phyloP scores from a whole-genome alignment of 2,329 filamentous ascomycete species.

The Fusarium tanahbumbuense region DNA sequence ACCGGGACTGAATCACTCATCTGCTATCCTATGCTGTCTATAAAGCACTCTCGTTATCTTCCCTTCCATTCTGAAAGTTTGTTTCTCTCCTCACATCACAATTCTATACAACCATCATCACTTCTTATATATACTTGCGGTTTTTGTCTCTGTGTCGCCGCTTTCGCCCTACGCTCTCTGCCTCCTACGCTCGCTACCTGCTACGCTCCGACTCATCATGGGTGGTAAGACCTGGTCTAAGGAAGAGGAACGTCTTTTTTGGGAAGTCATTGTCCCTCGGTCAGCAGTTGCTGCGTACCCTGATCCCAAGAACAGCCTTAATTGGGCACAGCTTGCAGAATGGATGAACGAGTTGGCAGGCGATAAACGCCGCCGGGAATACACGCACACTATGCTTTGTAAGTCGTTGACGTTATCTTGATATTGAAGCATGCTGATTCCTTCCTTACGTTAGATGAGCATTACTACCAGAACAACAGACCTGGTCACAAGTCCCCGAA shows the following conservation, averaged over 20 bases:
- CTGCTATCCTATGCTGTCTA: constrained; percentile 20
- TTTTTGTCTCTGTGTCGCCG: constrained; percentile 2
- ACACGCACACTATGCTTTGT: constrained; percentile 56
- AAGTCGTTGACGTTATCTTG: background rate
- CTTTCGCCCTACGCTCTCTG: background rate
- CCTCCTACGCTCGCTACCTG: background rate
- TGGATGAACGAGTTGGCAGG: constrained; percentile 56
- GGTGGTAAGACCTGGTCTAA: constrained; percentile 63
- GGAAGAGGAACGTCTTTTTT: constrained; percentile 63
- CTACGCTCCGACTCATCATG: constrained; percentile 51
- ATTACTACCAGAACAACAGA: constrained; percentile 59
- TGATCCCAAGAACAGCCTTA: constrained; percentile 14
- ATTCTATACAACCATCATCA: constrained; percentile 1
- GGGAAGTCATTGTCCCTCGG: constrained; percentile 54
- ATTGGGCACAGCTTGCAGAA: constrained; percentile 54
- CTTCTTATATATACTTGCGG: constrained; percentile 16
- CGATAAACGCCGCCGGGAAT: constrained; percentile 51
- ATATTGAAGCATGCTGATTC: background rate
- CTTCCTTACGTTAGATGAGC: constrained; percentile 54
- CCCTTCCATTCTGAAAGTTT: background rate
- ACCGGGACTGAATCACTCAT: constrained; percentile 45
- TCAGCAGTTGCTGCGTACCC: constrained; percentile 51
- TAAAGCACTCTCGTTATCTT: constrained; percentile 30
- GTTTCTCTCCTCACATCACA: constrained; percentile 8
- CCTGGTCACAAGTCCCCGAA: constrained; percentile 53